Conservation (phyloP, 768 basidiomycete species). For the Hericium rajendrae region DNA sequence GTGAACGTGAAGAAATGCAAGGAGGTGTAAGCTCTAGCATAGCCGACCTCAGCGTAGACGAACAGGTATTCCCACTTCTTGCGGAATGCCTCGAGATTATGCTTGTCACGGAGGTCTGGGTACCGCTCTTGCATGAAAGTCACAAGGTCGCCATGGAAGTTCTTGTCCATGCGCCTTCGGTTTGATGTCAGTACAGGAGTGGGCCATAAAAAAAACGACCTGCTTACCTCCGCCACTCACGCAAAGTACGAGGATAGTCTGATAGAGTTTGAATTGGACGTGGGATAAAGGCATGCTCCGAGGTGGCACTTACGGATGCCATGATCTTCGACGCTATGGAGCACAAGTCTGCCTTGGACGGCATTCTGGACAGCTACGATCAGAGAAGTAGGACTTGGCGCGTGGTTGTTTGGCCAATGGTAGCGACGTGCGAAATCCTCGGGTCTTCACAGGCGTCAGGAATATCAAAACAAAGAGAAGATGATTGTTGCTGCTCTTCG, state of each 20-base stretch:
- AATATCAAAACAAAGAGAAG: too few species aligned
- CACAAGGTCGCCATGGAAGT: slow-evolving; percentile 13
- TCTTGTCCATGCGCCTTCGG: slow-evolving; percentile 20
- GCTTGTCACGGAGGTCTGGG: slow-evolving; percentile 15
- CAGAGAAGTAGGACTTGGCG: slow-evolving; percentile 17
- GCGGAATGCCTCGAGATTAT: slow-evolving; percentile 16
- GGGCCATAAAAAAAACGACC: slow-evolving; percentile 9
- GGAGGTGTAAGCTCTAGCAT: slow-evolving; percentile 15
- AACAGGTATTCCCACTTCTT: slow-evolving; percentile 21
- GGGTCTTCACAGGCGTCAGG: background rate
- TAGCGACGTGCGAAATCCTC: slow-evolving; percentile 21
- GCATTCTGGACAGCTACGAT: slow-evolving; percentile 10
- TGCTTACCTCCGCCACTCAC: slow-evolving; percentile 11
- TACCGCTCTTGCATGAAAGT: slow-evolving; percentile 11
- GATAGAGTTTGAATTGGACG: too few species aligned
- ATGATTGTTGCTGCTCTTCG: too few species aligned
- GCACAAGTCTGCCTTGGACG: slow-evolving; percentile 13
- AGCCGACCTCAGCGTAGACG: slow-evolving; percentile 20
- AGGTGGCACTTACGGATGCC: too few species aligned
- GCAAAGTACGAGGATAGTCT: too few species aligned
- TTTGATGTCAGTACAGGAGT: slow-evolving; percentile 15
- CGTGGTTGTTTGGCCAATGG: slow-evolving; percentile 21
- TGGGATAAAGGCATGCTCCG: too few species aligned
- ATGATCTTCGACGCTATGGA: slow-evolving; percentile 10
- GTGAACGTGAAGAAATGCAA: slow-evolving; percentile 12